Evolutionary conservation across 2,329 filamentous ascomycete species (phyloP), one percentile per base, ranked within the genome.

Genomic region (Lasiodiplodia hormozganensis): DNA sequence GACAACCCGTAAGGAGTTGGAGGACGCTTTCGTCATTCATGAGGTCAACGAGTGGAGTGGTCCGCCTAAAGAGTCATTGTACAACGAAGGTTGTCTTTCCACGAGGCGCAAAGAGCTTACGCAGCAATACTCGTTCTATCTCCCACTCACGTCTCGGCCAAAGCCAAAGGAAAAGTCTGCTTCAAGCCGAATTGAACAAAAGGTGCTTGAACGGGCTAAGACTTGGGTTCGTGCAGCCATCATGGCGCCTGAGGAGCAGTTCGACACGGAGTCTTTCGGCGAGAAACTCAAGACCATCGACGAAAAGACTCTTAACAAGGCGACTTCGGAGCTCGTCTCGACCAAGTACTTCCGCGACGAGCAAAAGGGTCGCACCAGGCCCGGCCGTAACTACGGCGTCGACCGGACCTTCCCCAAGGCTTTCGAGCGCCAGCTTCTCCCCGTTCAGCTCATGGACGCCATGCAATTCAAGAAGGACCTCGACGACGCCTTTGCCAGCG

Each of bases 361-460:
- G 71, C 87, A 85, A 65, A 90, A 88, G 70, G 83, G 86, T 21
- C 86, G 88, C 34, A 84, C 85, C 0, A 79, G 87, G 36, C 85
- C 85, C 2, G 89, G 89, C 0, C 84, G 88, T 11, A 87, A 88
- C 12, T 93, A 89, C 76, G 84, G 86, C 51, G 84, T 92, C 40
- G 87, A 88, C 65, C 86, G 89, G 70, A 82, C 84, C 34, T 89
- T 90, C 71, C 80, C 84, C 8, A 83, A 84, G 38, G 80, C 84
- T 7, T 84, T 93, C 16, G 82, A 85, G 21, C 89, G 90, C 2
- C 67, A 64, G 23, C 67, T 65, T 23, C 49, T 28, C 8, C 57
- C 52, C 11, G 6, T 12, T 4, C 58, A 68, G 40, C 77, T 79
- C 49, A 78, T 84, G 64, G 84, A 88, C 65, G 90, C 90, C 0